Evolutionary conservation across 106 monocot species (phyloP), one percentile per base, ranked within the genome.

Genomic region (Chionographis japonica): DNA sequence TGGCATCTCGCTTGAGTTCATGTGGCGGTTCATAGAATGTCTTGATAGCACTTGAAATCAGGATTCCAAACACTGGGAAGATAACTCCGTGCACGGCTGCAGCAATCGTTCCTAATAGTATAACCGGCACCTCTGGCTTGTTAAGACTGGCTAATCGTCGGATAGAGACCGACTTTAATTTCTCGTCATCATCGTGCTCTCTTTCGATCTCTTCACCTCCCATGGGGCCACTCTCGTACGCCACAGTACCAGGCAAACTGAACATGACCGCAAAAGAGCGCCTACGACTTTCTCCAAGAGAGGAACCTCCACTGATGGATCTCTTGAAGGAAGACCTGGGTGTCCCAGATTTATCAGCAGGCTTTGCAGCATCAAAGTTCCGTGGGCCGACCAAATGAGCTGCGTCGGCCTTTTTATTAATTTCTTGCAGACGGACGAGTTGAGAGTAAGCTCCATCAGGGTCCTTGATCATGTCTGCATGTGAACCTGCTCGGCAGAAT

Each of bases 401-500:
- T 40, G 58, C 52, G 7, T 64, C 54, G 3, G 55, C 37, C 52
- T 88, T 35, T 12, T 80, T 79, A 27, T 67, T 68, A 8, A 74
- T 65, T 50, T 85, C 85, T 72, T 93, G 92, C 46, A 93, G 70
- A 14, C 74, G 80, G n/a, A 93, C 80, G 36, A 93, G 85, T 50
- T 93, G 85, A 50, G 70, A 80, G 61, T 93, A 93, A 35, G 92
- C 78, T 0, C 92, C 92, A n/a, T 88, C 70, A 4, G 56, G 69
- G 46, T 88, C 66, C 58, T 85, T 80, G 27, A 82, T 60, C 68
- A 93, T 40, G 15, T 88, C 80, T 0, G 18, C 56, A 54, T 93
- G 92, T 3, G 85, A 61, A 65, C 92, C 92, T 92, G 72, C 14
- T 13, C 15, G 60, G 18, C 14, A 56, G 13, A 18, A 20, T 19